Evolutionary conservation across 2,329 filamentous ascomycete genomes (phyloP), one percentile per base, ranked within the genome.

Genomic region (Pestalotiopsis sp.): DNA sequence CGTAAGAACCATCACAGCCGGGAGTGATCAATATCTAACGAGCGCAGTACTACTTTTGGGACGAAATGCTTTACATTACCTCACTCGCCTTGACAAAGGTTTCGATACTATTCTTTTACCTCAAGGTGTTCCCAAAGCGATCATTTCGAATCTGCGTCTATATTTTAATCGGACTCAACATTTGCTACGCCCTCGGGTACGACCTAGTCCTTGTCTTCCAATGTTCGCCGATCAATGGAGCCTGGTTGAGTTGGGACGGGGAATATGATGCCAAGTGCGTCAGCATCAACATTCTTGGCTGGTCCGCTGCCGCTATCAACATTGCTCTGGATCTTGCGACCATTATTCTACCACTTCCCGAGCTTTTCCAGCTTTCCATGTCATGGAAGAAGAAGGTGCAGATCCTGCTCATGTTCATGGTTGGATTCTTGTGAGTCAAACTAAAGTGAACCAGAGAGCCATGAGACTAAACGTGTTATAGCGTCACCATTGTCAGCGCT

Each of bases 61-160:
- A 76, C 64, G 76, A 75, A 61, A 67, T 78, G 55, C 66, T 78
- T 24, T 79, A 77, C 57, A 72, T 76, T 35, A 70, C 72, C 3
- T 69, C 73, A 14, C 69, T 79, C 4, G 70, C 75, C 57, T 64
- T 79, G 17, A 77, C 75, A 14, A 79, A 79, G 67, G 72, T 79
- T 17, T 79, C 77, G n/a, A 78, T 80, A 48, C 73, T 80, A 10
- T 74, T 77, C 55, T 79, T 80, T 68, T 80, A 80, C 70, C 72
- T 78, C 44, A 74, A 75, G 44, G 72, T 80, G 56, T 79, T 79
- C 63, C 75, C 76, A 56, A 72, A 75, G 52, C 66, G 67, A 17
- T 68, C 68, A 11, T 73, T 78, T 65, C 73, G 75, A 58, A 71
- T 71, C 61, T 66, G 67, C 17, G 68, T 70, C 30, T 78, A 69